Conservation (phyloP, 129 eudicot species). For the Artemisia tridentata region DNA sequence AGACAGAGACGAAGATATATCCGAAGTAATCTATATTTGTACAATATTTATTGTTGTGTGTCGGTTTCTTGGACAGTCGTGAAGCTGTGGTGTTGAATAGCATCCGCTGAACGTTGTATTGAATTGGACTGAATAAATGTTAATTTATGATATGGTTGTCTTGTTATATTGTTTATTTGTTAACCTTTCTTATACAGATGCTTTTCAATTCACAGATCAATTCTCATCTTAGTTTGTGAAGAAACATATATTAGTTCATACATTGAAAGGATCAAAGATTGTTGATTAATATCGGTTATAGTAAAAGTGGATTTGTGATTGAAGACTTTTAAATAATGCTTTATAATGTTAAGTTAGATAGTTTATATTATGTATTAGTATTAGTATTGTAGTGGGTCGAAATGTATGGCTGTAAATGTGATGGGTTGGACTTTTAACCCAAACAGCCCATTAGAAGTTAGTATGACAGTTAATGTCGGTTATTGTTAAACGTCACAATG, state of each 20-base stretch:
- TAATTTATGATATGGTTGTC: neutral
- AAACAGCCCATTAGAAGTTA: no score
- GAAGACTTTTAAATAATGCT: no score
- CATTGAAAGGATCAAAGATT: neutral
- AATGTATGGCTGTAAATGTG: no score
- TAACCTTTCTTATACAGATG: neutral
- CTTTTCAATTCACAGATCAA: neutral
- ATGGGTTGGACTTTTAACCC: no score
- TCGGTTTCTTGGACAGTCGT: neutral
- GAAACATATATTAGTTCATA: neutral
- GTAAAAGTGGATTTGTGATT: no score
- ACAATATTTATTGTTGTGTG: neutral
- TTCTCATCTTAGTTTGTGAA: neutral
- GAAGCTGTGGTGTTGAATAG: conserved; percentile 33
- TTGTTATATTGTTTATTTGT: neutral
- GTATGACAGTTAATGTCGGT: no score
- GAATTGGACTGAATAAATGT: conserved; percentile 13
- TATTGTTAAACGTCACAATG: no score
- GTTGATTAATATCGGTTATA: neutral
- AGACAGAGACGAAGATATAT: conserved; percentile 2
- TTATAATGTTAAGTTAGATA: no score
- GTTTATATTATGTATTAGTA: no score
- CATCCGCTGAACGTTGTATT: conserved; percentile 31
- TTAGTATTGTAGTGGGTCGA: no score
- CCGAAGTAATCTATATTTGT: neutral